Percentiles rank a stretch among this genome's conserved stretches.
phyloP scores from a whole-genome alignment of 2,329 filamentous ascomycete species.

The Trichoderma simmonsii region DNA sequence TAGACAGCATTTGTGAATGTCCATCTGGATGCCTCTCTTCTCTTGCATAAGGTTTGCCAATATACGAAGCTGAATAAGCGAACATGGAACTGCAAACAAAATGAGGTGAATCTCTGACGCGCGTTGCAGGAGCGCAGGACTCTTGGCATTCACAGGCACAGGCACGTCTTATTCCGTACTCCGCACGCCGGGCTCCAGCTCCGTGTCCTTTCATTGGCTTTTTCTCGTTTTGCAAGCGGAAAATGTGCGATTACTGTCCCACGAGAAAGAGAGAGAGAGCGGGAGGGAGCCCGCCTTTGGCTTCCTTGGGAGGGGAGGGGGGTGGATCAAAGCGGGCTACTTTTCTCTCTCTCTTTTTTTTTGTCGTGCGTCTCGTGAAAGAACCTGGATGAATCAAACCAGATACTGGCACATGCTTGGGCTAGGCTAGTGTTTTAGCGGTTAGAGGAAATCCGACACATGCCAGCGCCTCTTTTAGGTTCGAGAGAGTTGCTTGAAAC shows the following conservation, averaged over 20 bases:
- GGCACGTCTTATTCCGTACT: neutral
- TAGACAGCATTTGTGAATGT: neutral
- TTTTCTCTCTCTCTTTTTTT: neutral
- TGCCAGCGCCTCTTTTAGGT: neutral
- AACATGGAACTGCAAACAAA: neutral
- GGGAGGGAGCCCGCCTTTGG: neutral
- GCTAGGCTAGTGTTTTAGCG: neutral
- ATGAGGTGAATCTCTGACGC: neutral
- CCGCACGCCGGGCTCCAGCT: neutral
- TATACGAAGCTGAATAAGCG: neutral
- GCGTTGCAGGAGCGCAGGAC: neutral
- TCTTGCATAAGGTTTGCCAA: neutral
- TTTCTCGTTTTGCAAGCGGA: neutral
- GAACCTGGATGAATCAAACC: neutral
- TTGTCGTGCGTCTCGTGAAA: neutral
- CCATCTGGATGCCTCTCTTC: neutral
- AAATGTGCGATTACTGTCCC: too few species aligned
- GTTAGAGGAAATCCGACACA: neutral
- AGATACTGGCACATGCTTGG: neutral
- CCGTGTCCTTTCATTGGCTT: neutral
- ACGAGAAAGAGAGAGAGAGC: neutral
- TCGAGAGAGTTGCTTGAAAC: neutral
- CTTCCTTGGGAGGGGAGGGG: neutral
- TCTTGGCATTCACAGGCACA: neutral
- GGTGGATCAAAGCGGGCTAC: neutral